Base-by-base conservation (phyloP, 257 asterid genomes). In the Dorcoceras hygrometricum region DNA sequence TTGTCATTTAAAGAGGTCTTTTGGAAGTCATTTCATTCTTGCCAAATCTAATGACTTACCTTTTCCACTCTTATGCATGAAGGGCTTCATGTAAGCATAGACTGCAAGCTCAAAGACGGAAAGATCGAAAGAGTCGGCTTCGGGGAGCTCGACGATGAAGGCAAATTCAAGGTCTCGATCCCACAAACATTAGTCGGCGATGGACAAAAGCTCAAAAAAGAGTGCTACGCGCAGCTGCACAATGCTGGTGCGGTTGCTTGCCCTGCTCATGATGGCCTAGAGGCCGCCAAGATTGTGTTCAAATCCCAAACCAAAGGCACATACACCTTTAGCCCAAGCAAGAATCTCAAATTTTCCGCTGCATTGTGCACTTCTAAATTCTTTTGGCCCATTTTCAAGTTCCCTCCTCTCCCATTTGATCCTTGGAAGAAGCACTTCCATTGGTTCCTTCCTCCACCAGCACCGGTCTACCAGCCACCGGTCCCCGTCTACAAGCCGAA, bases 201-300 rank as follows among this genome's bases (percentile, higher is more conserved):
- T 23, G 92, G 85, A 0, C 67, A 68, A 14, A 72, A 83, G 8
- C 83, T 87, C 28, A 86, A 83, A 19, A 82, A 85, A 22, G 92
- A 86, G 28, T 93, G 99, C 76, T 88, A 83, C 55, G 95, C 92
- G 4, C 99, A 90, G 64, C 90, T 93, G 59, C 95, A 88, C 53
- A 85, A 86, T 71, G 91, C 91, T 1, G 78, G 87, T 4, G 73
- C 88, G 1, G 55, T 70, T 25, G 95, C 97, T 11, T 93, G 99
- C 76, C 88, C 97, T 0, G 79, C 87, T 28, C 90, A 80, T 65
- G 43, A 75, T n/a, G 87, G 87, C 31, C 25, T 85, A 0, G 89
- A 93, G 58, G 83, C 86, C 32, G 26, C 87, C 72, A 90, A 83
- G 71, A 79, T 94, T 36, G 73, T 78, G 25, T 57, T 72, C 75